Evolutionary conservation across 768 basidiomycete genomes (phyloP).

Genomic region (Tricholoma flavovirens): DNA sequence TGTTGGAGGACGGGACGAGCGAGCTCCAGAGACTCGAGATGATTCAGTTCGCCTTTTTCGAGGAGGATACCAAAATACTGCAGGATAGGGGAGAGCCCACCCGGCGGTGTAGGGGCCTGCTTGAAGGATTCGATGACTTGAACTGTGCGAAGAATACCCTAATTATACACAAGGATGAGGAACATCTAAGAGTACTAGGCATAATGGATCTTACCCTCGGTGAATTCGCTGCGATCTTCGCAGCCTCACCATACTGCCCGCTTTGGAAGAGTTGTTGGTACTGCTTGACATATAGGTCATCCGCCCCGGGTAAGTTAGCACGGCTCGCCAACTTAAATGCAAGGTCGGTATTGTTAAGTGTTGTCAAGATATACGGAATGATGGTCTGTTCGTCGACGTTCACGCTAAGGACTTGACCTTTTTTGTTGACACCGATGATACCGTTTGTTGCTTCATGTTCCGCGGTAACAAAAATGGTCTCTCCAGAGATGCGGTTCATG

Average conservation of each 20-base stretch:
- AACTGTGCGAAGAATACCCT: slow-evolving; percentile 93
- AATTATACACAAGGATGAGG: slow-evolving; percentile 2
- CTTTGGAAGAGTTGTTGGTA: slow-evolving; percentile 87
- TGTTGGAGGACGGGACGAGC: slow-evolving; percentile 95
- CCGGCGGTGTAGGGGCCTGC: slow-evolving; percentile 82
- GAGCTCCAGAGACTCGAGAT: slow-evolving; percentile 90
- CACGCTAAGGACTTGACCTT: slow-evolving; percentile 96
- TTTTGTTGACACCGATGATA: slow-evolving; percentile 99
- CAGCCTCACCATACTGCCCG: slow-evolving; percentile 89
- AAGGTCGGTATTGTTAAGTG: slow-evolving; percentile 94
- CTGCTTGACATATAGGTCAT: slow-evolving; percentile 92
- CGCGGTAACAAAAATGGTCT: slow-evolving; percentile 98
- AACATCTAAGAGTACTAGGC: not conserved
- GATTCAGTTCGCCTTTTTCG: slow-evolving; percentile 97
- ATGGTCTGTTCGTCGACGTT: slow-evolving; percentile 95
- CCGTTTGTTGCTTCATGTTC: slow-evolving; percentile 92
- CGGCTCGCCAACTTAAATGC: slow-evolving; percentile 97
- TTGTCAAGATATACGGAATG: slow-evolving; percentile 89
- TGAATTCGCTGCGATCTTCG: slow-evolving; percentile 96
- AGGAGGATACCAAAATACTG: slow-evolving; percentile 99
- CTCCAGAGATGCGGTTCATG: slow-evolving; percentile 99
- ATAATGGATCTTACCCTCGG: slow-evolving; percentile 58
- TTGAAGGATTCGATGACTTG: slow-evolving; percentile 98
- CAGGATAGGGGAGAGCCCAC: slow-evolving; percentile 89
- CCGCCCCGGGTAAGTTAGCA: slow-evolving; percentile 94